A percentile compares a stretch with the other conserved stretches of the same genome.
These are phyloP conservation scores for Funneliformis mosseae DNA, from an alignment of 192 early-diverging fungal species.

Conservation along the genomic window DNA sequence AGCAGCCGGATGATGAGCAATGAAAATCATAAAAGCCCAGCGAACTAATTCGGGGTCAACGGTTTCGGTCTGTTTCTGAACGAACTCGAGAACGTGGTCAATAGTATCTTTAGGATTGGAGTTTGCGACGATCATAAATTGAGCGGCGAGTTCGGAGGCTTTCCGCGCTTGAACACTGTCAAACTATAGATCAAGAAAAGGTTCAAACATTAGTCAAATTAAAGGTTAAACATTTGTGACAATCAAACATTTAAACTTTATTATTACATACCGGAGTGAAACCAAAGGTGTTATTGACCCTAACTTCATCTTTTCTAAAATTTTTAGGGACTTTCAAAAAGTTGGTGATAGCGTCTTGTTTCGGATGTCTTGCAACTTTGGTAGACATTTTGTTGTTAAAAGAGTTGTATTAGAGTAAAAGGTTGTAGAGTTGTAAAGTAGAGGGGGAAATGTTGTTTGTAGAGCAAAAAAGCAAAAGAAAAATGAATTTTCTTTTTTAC, in stretches of 20 bases:
- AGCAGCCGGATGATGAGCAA: slow-evolving; percentile 2
- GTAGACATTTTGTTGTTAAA: neutral
- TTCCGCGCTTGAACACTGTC: neutral
- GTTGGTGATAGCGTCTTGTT: neutral
- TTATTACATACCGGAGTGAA: neutral
- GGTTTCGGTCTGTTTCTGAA: neutral
- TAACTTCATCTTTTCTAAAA: neutral
- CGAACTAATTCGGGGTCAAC: neutral
- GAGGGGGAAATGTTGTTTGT: no score
- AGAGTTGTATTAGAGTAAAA: neutral
- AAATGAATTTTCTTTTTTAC: no score
- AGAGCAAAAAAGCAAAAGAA: no score
- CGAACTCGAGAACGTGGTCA: neutral
- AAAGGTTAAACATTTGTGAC: neutral
- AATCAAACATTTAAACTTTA: neutral
- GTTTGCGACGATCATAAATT: neutral
- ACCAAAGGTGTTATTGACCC: neutral
- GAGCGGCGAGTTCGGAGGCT: neutral
- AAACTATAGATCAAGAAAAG: neutral
- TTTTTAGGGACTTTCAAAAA: neutral
- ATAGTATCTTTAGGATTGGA: neutral
- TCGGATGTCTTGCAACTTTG: neutral
- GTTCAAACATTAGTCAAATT: neutral
- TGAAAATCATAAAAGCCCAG: neutral
- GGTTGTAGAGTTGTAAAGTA: no score